Evolutionary conservation across 2,329 filamentous ascomycete genomes (phyloP), one percentile per base, ranked within the genome.

Genomic region (Xylaria sp.): DNA sequence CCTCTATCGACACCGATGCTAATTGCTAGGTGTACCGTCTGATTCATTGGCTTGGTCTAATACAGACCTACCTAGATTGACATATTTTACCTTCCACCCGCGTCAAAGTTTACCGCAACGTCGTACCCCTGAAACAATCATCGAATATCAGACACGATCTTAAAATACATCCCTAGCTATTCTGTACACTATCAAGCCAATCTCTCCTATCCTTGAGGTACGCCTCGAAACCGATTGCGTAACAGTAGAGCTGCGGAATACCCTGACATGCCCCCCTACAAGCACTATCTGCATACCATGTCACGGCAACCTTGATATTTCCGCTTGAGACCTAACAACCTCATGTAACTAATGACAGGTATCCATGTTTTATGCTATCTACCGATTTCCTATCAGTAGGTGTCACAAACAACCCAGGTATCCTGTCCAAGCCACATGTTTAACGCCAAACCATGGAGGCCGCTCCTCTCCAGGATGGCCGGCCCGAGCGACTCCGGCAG

Each of bases 401-500:
- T 45, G 24, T 57, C 39, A 48, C 47, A 54, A 17, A 8, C 19
- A 27, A 51, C 39, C 11, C 12, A 48, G 21, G 21, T 51, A 59
- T 32, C 39, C 19, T 27, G 47, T 45, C 57, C 12, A 58, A 61
- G 34, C 30, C 32, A 54, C 47, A 55, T 62, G 50, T 50, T 34
- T 24, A 36, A 68, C 61, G 54, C 34, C 24, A 51, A 36, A 75
- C 42, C 45, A 73, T 78, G 77, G 75, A 75, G 50, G 59, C 69
- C 11, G 60, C 64, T 27, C 65, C 70, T 53, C 47, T 72, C 39
- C 71, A 69, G 74, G 81, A 79, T 70, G 80, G 79, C 63, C 83
- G 84, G 69, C 81, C 82, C 67, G 76, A 79, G 72, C 84, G 85
- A 66, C 84, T 89, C 51, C 77, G 82, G 47, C 81, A 83, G 71